A percentile compares a stretch with the other conserved stretches of the same genome.
These are phyloP conservation scores for Iberis pinnata DNA, from an alignment of 345 rosid species.

Conservation along the genomic window DNA sequence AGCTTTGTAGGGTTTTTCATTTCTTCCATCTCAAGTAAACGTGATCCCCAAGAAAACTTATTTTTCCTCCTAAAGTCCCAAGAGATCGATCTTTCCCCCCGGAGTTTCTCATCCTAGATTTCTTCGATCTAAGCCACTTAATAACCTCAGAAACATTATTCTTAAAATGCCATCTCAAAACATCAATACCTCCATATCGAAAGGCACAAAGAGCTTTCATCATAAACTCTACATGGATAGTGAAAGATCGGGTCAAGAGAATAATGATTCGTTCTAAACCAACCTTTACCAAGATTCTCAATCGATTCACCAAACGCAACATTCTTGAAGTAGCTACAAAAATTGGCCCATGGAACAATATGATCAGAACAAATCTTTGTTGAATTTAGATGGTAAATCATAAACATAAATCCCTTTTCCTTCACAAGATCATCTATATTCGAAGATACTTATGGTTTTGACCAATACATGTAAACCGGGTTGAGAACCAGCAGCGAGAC, in stretches of 20 bases:
- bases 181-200: constrained; percentile 70
- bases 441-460: constrained; percentile 38
- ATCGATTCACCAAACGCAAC: constrained; percentile 56
- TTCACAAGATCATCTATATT: constrained; percentile 37
- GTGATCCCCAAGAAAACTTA: constrained; percentile 62
- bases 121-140: constrained; percentile 58
- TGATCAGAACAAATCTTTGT: constrained; percentile 74
- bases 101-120: constrained; percentile 45
- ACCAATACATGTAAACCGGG: constrained; percentile 39
- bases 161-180: constrained; percentile 86
- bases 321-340: constrained; percentile 52
- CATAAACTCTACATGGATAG: constrained; percentile 65
- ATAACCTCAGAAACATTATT: constrained; percentile 71
- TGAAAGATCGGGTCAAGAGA: constrained; percentile 77
- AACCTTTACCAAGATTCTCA: constrained; percentile 49
- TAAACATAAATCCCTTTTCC: constrained; percentile 63
- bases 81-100: constrained; percentile 77
- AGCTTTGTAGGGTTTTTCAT: constrained; percentile 83
- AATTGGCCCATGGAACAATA: constrained; percentile 65
- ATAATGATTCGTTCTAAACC: constrained; percentile 73
- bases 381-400: constrained; percentile 71
- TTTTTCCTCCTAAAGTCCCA: constrained; percentile 76
- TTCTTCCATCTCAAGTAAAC: constrained; percentile 52
- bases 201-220: constrained; percentile 78
- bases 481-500: constrained; percentile 76